phyloP scores from a whole-genome alignment of 441 rosid species.

The Pelargonium cotyledonis region DNA sequence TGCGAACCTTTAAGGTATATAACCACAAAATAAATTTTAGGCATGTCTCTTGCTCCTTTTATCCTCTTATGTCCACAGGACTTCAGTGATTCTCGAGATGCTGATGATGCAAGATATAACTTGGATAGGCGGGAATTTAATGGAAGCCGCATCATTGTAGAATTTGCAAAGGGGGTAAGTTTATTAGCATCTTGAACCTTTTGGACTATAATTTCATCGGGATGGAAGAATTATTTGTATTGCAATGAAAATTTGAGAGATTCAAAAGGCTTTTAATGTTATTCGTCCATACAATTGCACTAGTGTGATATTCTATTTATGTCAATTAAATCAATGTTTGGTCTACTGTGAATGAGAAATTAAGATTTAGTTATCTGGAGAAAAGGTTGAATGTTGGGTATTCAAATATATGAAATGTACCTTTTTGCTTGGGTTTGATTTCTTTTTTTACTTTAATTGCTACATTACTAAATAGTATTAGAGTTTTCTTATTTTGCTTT shows the following conservation, averaged over 20 bases:
- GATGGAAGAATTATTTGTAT: no score
- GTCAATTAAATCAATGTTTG: not conserved
- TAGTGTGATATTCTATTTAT: not conserved
- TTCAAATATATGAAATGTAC: not conserved
- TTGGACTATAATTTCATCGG: no score
- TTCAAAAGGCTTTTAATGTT: no score
- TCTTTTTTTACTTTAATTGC: not conserved
- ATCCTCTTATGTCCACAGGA: constrained; percentile 42
- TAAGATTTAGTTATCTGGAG: not conserved
- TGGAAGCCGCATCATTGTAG: constrained; percentile 75
- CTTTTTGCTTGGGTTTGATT: not conserved
- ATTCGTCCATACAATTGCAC: no score
- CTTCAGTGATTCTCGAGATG: constrained; percentile 71
- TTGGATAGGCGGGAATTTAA: constrained; percentile 60
- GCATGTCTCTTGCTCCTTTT: constrained; percentile 19
- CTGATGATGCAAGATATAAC: constrained; percentile 69
- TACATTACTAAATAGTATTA: not conserved
- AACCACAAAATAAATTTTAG: constrained; percentile 6
- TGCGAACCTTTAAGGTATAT: not conserved
- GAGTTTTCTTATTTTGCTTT: not conserved
- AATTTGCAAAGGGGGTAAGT: constrained; percentile 64
- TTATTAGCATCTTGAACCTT: not conserved
- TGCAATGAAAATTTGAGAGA: no score
- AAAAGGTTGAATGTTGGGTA: not conserved
- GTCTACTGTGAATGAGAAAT: no score